Evolutionary conservation across 257 asterid species (phyloP).

Genomic region (Gentiana macrophylla): DNA sequence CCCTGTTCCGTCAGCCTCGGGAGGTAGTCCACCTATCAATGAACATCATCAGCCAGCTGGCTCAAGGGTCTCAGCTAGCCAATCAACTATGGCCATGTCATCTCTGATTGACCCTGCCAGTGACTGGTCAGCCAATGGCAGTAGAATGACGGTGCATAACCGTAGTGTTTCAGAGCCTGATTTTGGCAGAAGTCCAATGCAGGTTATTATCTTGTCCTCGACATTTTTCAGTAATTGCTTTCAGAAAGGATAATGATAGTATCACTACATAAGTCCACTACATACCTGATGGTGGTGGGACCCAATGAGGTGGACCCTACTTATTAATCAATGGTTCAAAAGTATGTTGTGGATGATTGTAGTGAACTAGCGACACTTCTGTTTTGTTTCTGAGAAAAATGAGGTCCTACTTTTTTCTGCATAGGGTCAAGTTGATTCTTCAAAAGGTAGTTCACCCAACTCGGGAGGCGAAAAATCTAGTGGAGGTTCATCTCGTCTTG

Average conservation of each 20-base stretch:
- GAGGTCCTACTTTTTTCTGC: slow-evolving; percentile 8
- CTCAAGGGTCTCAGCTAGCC: slow-evolving; percentile 74
- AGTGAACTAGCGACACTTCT: no score
- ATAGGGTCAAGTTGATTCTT: slow-evolving; percentile 54
- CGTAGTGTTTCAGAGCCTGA: slow-evolving; percentile 98
- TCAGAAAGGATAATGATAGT: not conserved
- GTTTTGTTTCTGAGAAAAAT: not conserved
- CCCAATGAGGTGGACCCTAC: not conserved
- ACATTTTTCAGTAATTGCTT: not conserved
- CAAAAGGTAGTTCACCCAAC: slow-evolving; percentile 45
- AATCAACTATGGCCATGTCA: slow-evolving; percentile 92
- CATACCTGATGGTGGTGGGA: no score
- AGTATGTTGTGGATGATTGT: no score
- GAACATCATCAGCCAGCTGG: slow-evolving; percentile 45
- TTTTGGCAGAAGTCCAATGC: slow-evolving; percentile 86
- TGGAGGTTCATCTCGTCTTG: slow-evolving; percentile 43
- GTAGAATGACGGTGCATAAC: slow-evolving; percentile 48
- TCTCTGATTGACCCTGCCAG: slow-evolving; percentile 66
- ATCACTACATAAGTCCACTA: not conserved
- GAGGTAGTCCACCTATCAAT: slow-evolving; percentile 29
- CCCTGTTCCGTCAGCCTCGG: slow-evolving; percentile 36
- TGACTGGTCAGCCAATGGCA: slow-evolving; percentile 50
- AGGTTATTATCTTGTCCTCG: slow-evolving; percentile 40
- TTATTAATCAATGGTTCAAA: slow-evolving; percentile 1
- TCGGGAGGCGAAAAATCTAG: slow-evolving; percentile 41